A percentile compares a stretch with the other conserved stretches of the same genome.
These are phyloP conservation scores for Dictyostelium brefeldianum DNA, from an alignment of 78 protist genomes.

Conservation along the genomic window DNA sequence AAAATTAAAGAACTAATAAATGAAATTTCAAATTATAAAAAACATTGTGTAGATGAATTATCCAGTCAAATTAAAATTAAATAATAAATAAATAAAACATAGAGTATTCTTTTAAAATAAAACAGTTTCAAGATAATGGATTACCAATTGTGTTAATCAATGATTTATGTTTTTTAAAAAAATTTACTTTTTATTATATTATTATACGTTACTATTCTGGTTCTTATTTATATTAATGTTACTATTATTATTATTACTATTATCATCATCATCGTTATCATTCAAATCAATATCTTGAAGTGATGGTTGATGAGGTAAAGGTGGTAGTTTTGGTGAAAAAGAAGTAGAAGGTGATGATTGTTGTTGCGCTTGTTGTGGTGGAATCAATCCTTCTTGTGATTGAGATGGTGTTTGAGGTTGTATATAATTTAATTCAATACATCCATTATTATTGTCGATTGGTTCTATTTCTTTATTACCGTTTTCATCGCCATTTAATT, in stretches of 20 bases:
- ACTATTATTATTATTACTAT: not conserved
- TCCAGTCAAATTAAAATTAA: too few species aligned
- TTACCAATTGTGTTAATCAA: too few species aligned
- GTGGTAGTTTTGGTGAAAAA: not conserved
- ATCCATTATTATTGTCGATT: not conserved
- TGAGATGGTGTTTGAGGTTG: not conserved
- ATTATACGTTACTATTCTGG: not conserved
- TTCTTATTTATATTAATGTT: not conserved
- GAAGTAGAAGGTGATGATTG: too few species aligned
- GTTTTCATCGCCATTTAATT: not conserved
- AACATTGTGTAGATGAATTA: too few species aligned
- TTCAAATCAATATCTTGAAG: slow-evolving; percentile 3
- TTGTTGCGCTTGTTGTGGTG: not conserved
- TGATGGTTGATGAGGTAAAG: not conserved
- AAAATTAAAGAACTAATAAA: too few species aligned
- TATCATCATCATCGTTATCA: not conserved
- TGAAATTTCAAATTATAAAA: too few species aligned
- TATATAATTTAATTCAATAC: too few species aligned
- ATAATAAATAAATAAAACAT: too few species aligned
- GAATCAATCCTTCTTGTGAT: not conserved
- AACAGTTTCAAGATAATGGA: not conserved
- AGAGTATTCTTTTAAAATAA: not conserved
- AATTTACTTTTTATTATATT: not conserved
- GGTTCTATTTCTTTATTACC: not conserved
- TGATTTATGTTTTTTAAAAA: not conserved